Percentiles rank a stretch among this genome's conserved stretches.
These are phyloP conservation scores for Anthracocystis panici-leucophaei DNA, from an alignment of 1,284 basidiomycete genomes.

Conservation along the genomic window DNA sequence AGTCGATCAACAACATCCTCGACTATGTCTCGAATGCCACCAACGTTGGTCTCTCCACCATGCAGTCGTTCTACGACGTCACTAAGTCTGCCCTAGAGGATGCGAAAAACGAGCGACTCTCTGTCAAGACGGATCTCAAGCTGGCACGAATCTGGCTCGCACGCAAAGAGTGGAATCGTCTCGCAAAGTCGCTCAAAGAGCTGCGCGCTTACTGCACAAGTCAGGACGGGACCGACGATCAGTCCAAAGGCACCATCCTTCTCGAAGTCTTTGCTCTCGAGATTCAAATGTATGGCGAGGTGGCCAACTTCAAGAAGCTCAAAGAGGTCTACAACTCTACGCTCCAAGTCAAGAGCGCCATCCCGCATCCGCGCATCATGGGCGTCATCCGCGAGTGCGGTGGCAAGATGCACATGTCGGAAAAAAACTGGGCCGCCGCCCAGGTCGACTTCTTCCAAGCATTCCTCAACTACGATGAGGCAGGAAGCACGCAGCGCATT, in stretches of 20 bases:
- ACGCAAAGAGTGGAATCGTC: slow-evolving; percentile 86
- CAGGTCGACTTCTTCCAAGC: slow-evolving; percentile 99
- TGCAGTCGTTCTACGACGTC: slow-evolving; percentile 94
- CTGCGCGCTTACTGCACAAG: slow-evolving; percentile 73
- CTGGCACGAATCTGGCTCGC: slow-evolving; percentile 97
- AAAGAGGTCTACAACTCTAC: slow-evolving; percentile 98
- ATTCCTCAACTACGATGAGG: slow-evolving; percentile 98
- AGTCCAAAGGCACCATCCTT: slow-evolving; percentile 88
- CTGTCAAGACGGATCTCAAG: slow-evolving; percentile 95
- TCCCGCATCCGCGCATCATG: slow-evolving; percentile 98
- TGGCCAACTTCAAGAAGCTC: slow-evolving; percentile 92
- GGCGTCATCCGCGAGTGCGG: slow-evolving; percentile 99
- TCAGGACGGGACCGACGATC: slow-evolving; percentile 80
- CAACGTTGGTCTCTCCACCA: slow-evolving; percentile 82
- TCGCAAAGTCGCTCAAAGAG: slow-evolving; percentile 74
- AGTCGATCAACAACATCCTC: slow-evolving; percentile 97
- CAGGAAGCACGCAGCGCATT: slow-evolving; percentile 93
- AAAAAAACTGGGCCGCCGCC: slow-evolving; percentile 95
- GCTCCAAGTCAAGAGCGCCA: slow-evolving; percentile 90
- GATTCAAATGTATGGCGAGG: slow-evolving; percentile 99
- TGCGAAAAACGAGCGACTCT: slow-evolving; percentile 95
- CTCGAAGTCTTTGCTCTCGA: slow-evolving; percentile 98
- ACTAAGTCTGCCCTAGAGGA: slow-evolving; percentile 90
- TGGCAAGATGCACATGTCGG: slow-evolving; percentile 99
- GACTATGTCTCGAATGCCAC: slow-evolving; percentile 88